Percentiles rank a stretch among this genome's conserved stretches.
These are phyloP conservation scores for Monosporascus sp. DNA, from an alignment of 2,329 filamentous ascomycete species.

Conservation along the genomic window DNA sequence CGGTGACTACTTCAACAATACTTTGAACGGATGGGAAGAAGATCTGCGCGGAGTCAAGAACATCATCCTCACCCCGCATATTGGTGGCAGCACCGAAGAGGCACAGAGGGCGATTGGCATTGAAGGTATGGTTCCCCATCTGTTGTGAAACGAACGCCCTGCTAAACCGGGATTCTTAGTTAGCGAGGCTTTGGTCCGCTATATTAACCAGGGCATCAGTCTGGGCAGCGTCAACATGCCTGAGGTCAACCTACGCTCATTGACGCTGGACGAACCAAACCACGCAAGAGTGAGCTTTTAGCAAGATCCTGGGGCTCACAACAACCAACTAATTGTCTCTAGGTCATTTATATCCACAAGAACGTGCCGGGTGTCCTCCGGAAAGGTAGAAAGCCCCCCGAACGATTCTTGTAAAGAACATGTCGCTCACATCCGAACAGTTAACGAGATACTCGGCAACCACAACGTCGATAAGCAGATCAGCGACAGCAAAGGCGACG, in stretches of 20 bases:
- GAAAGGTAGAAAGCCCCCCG: conserved; percentile 48
- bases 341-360: conserved; percentile 92
- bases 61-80: conserved; percentile 92
- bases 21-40: conserved; percentile 77
- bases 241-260: conserved; percentile 84
- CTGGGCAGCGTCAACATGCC: conserved; percentile 92
- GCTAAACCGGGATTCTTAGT: conserved; percentile 43
- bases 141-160: background rate
- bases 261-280: conserved; percentile 84
- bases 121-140: conserved; percentile 49
- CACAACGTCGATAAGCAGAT: conserved; percentile 99
- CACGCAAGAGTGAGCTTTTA: conserved; percentile 67
- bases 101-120: conserved; percentile 93
- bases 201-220: conserved; percentile 93
- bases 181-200: conserved; percentile 77
- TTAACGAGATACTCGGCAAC: conserved; percentile 89
- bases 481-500: conserved; percentile 88
- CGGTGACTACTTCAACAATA: conserved; percentile 86
- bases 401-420: conserved; percentile 1
- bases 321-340: conserved; percentile 14
- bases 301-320: background rate
- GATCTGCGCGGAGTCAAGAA: conserved; percentile 84
- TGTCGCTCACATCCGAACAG: conserved; percentile 34
- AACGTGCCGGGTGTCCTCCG: conserved; percentile 94
- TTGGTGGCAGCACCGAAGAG: conserved; percentile 96